Evolutionary conservation across 768 basidiomycete genomes (phyloP), one percentile per base, ranked within the genome.

Genomic region (Tremella fuciformis): DNA sequence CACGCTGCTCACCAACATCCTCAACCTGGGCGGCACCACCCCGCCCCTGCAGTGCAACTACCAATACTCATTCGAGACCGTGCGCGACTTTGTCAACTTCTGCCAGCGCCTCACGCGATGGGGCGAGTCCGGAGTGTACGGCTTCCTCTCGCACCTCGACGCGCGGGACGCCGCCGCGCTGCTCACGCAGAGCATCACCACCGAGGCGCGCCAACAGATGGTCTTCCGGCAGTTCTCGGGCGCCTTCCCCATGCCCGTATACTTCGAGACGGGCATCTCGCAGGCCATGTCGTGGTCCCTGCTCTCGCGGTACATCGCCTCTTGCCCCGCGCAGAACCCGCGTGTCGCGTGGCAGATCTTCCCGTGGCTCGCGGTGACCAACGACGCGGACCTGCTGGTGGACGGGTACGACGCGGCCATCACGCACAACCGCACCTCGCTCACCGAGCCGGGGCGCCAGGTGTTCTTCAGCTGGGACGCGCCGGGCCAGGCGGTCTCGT

Each of bases 201-300:
- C 82, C 13, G 85, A 86, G 74, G 82, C 82, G 18, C 77, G 85
- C 8, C 85, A 87, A 74, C 83, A 86, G 77, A 81, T 85, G 81
- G 79, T 81, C 47, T 85, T 86, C 80, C 71, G 85, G 3, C 84
- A 86, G 73, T 81, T 85, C 48, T 79, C 83, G 52, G 84, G 84
- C 0, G 72, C 72, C 19, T 67, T 82, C n/a, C 84, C 84, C 0
- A 83, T 84, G 82, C 82, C 84, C 40, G 71, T 78, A 49, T 83
- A 78, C 77, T 84, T 84, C 69, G 79, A 81, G 59, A 69, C 72
- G 18, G 82, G 82, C 34, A 82, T 85, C 65, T 83, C 84, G 1
- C 85, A 86, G 67, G 77, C 81, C 8, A 84, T 84, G 83, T 80
- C 81, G 0, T 86, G 84, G 85, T 83, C 84, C 6, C 74, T 85